Base-by-base conservation (phyloP, 1,284 basidiomycete genomes). In the Ganoderma sinense region DNA sequence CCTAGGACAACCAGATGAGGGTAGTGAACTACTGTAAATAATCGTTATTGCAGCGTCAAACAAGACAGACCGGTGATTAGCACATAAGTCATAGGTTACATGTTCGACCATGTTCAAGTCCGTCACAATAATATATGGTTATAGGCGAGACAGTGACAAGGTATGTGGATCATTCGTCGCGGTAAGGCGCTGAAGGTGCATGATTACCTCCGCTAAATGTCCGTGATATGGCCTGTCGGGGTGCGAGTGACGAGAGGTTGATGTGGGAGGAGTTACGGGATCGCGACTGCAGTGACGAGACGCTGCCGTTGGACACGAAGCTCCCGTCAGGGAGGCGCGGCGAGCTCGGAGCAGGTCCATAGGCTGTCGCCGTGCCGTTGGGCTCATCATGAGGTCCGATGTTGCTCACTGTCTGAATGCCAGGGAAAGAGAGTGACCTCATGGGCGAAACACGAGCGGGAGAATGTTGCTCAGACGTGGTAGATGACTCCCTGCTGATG, bases 201-300 rank as follows among this genome's bases (percentile, higher is more conserved):
- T 75, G 71, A 66, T 76, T 66, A 31, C 70, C 75, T 43, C 69
- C 65, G 69, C 78, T 81, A 64, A 68, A 78, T 51, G 80, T 78
- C 75, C 82, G 79, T 69, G 81, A 79, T 60, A 78, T 65, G 29
- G 78, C 71, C 71, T 83, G 85, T 64, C 88, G 82, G 56, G 89
- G 84, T 51, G 84, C 80, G 65, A 87, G 75, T 56, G 82, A 84
- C 59, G 87, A 83, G 39, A 92, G 76, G 75, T 86, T 92, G 78
- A 89, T 84, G 77, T 90, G 86, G 1, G 91, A 92, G 8, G 84
- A 84, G 71, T 91, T 92, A 72, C 89, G 83, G 71, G 91, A 92
- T 33, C 91, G 86, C 56, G 81, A 81, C 64, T 88, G 77, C 23
- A 82, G 74, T 31, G 80, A 80, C 64, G 78, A 76, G 14, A 80